These are phyloP conservation scores for Beauveria australis DNA, from an alignment of 2,329 filamentous ascomycete species.

Conservation along the genomic window DNA sequence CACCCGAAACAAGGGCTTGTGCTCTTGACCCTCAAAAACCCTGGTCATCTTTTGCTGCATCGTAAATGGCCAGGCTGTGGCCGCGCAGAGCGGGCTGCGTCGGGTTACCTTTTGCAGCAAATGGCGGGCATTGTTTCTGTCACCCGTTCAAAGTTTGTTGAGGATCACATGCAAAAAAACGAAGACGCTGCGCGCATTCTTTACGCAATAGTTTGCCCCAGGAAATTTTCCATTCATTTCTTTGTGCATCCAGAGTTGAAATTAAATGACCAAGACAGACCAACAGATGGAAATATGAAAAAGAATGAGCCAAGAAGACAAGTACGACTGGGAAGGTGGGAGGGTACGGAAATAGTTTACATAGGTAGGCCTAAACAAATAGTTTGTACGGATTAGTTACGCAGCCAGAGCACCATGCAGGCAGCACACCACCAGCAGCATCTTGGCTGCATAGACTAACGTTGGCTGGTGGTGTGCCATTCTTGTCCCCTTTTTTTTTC, in stretches of 20 bases:
- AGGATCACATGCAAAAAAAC: conserved; percentile 12
- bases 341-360: neutral
- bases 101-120: neutral
- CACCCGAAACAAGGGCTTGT: no score
- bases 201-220: neutral
- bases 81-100: neutral
- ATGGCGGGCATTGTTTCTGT: no score
- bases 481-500: no score
- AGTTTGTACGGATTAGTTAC: neutral
- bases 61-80: no score
- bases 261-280: neutral
- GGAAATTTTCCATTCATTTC: neutral
- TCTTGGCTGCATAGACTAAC: neutral
- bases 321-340: neutral
- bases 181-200: neutral
- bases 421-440: neutral
- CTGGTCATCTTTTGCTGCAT: no score
- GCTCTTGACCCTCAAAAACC: no score
- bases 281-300: no score
- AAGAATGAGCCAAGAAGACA: neutral
- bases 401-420: neutral
- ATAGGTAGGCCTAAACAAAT: no score
- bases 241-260: neutral
- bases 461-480: no score
- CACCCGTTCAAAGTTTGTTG: conserved; percentile 3